Base-by-base conservation (phyloP, 257 asterid species). In the Nicotiana undulata region DNA sequence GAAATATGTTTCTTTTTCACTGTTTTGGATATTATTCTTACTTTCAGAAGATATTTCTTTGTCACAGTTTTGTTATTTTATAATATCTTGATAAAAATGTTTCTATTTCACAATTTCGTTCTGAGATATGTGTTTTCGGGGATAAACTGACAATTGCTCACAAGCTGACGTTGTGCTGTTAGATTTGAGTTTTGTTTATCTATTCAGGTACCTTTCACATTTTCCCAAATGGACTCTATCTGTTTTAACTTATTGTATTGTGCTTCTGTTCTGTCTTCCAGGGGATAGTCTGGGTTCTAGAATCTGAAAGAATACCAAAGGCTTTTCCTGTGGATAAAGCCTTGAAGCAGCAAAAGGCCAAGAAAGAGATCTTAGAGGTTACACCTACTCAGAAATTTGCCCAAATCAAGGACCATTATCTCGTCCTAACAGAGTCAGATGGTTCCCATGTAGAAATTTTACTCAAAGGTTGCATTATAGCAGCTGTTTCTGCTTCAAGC, bases 401-500 rank as follows among this genome's bases (percentile, higher is more conserved):
- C 29, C 86, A 80, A 88, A 84, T 95, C 74, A 89, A 83, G 88
- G 92, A 88, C 74, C 90, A 87, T 75, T 83, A 52, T 83, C 97
- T 95, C 61, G 82, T 84, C 79, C 74, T 95, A 74, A 85, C 75
- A 18, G 98, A 93, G 67, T 72, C 89, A 53, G 97, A 92, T 90
- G 91, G 90, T 82, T 88, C 93, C 58, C 72, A n/a, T 64, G 86
- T 85, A 16, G 90, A 91, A 80, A 89, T 95, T 87, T 86, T 60
- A 60, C 93, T 95, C 15, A 89, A 53, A 64, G 94, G 93, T 52
- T 95, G 99, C 88, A 84, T 81, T 24, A 61, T 93, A 66, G 87
- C 84, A n/a, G 93, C 99, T 86, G 98, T 95, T 83, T 95, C 99
- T 0, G 94, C 97, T 74, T 88, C 99, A 84, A 85, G 77, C 88